A percentile compares a stretch with the other conserved stretches of the same genome.
Conservation (phyloP, 2,329 filamentous ascomycete genomes). For the Clarireedia homoeocarpa region DNA sequence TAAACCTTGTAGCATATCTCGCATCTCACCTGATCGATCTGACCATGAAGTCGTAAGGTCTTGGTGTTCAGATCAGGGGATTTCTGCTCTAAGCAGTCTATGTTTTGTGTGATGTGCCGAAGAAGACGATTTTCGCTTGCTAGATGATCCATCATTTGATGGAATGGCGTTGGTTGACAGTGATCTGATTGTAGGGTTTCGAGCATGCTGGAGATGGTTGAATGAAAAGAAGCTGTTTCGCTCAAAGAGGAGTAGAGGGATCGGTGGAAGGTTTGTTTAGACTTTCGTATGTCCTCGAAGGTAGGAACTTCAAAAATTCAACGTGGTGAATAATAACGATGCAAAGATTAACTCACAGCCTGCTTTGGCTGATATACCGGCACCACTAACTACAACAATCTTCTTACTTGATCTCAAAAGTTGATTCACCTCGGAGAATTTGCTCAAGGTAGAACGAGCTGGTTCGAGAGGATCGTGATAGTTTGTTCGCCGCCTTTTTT, state of each 20-base stretch:
- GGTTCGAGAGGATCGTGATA: not conserved
- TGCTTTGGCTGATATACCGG: constrained; percentile 16
- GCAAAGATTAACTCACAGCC: constrained; percentile 26
- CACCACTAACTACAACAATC: constrained; percentile 18
- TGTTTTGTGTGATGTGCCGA: constrained; percentile 16
- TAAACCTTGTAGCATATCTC: constrained; percentile 15
- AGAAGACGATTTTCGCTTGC: constrained; percentile 12
- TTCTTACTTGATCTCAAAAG: constrained; percentile 19
- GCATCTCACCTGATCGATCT: constrained; percentile 16
- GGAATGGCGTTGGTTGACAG: constrained; percentile 14
- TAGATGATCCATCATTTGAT: constrained; percentile 17
- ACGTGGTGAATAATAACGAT: constrained; percentile 10
- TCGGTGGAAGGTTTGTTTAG: constrained; percentile 15
- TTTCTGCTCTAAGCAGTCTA: constrained; percentile 14
- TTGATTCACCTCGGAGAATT: constrained; percentile 7
- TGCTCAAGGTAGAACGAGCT: not conserved
- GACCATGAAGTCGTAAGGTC: constrained; percentile 15
- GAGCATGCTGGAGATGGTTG: constrained; percentile 13
- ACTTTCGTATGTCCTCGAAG: constrained; percentile 19
- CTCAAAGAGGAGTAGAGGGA: constrained; percentile 18
- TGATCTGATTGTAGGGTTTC: constrained; percentile 12
- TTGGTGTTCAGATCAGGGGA: constrained; percentile 17
- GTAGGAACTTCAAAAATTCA: constrained; percentile 17
- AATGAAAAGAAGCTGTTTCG: constrained; percentile 15
- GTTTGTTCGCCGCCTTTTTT: not conserved